phyloP scores from a whole-genome alignment of 2,329 filamentous ascomycete genomes.

The Claviceps pazoutovae region DNA sequence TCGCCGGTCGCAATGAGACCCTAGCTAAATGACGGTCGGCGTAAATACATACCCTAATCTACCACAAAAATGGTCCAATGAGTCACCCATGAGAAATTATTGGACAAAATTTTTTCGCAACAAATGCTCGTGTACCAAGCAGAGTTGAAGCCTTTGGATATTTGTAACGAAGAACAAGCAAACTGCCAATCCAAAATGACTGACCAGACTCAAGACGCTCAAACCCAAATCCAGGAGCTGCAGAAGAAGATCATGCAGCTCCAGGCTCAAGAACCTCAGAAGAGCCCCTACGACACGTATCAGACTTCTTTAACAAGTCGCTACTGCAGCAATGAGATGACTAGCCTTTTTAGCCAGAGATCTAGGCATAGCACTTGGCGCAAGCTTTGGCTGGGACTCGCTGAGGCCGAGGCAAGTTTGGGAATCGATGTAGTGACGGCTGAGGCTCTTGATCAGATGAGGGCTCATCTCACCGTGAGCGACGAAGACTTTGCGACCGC shows the following conservation, averaged over 20 bases:
- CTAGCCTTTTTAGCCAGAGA: constrained; percentile 64
- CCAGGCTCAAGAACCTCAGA: constrained; percentile 5
- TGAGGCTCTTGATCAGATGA: constrained; percentile 66
- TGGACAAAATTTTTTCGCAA: not conserved
- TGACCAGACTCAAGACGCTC: constrained; percentile 2
- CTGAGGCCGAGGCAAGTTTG: constrained; percentile 68
- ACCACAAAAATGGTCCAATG: not conserved
- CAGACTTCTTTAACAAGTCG: constrained; percentile 57
- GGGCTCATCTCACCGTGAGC: constrained; percentile 56
- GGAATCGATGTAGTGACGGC: constrained; percentile 56
- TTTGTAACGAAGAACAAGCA: not conserved
- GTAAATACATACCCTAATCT: too few relatives aligned
- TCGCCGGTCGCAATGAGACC: too few relatives aligned
- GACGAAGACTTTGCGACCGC: constrained; percentile 67
- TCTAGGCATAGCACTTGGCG: constrained; percentile 68
- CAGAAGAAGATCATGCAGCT: constrained; percentile 6
- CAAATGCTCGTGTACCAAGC: not conserved
- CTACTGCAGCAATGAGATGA: constrained; percentile 65
- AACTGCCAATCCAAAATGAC: not conserved
- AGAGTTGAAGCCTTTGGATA: not conserved
- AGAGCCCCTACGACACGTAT: constrained; percentile 23
- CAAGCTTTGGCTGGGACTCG: constrained; percentile 72
- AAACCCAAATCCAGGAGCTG: constrained; percentile 7
- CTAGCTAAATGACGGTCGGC: too few relatives aligned
- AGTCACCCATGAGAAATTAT: not conserved